Percentiles rank a stretch among this genome's conserved stretches.
phyloP scores from a whole-genome alignment of 352 stramenopile genomes.

The Phytophthora rubi region DNA sequence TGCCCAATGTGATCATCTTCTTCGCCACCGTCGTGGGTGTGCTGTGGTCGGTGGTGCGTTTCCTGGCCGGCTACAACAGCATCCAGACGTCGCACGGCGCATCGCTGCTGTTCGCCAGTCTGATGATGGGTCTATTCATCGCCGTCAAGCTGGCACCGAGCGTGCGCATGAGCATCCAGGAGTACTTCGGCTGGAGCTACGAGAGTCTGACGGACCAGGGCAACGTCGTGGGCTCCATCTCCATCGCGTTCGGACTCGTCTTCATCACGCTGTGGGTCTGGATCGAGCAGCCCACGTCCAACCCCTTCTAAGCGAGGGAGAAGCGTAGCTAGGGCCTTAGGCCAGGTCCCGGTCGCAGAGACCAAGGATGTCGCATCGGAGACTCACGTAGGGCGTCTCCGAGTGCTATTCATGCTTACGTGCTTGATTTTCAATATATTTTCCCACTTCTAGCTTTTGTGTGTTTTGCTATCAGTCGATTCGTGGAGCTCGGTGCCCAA shows the following conservation, averaged over 20 bases:
- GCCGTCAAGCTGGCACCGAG: constrained; percentile 79
- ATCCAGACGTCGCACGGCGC: constrained; percentile 75
- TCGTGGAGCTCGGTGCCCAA: background rate
- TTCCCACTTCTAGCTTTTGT: constrained; percentile 19
- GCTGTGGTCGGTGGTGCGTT: constrained; percentile 77
- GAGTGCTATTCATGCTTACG: constrained; percentile 32
- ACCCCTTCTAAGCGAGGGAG: constrained; percentile 63
- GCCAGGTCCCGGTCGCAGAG: constrained; percentile 18
- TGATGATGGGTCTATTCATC: constrained; percentile 87
- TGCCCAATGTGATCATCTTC: constrained; percentile 84
- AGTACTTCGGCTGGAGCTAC: constrained; percentile 91
- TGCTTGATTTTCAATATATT: constrained; percentile 55
- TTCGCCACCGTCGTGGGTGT: constrained; percentile 71
- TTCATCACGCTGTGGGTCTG: constrained; percentile 88
- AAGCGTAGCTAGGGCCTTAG: constrained; percentile 16
- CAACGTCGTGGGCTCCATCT: constrained; percentile 81
- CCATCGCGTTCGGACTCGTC: constrained; percentile 74
- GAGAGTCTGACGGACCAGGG: constrained; percentile 84
- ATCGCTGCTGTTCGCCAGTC: constrained; percentile 75
- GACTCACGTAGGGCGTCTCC: background rate
- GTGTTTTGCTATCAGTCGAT: background rate
- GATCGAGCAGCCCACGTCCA: constrained; percentile 82
- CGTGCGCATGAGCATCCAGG: constrained; percentile 87
- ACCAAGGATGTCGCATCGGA: constrained; percentile 28
- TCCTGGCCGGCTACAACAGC: constrained; percentile 81